Conservation (phyloP, 1,284 basidiomycete species). For the Leccinum subfulvum region DNA sequence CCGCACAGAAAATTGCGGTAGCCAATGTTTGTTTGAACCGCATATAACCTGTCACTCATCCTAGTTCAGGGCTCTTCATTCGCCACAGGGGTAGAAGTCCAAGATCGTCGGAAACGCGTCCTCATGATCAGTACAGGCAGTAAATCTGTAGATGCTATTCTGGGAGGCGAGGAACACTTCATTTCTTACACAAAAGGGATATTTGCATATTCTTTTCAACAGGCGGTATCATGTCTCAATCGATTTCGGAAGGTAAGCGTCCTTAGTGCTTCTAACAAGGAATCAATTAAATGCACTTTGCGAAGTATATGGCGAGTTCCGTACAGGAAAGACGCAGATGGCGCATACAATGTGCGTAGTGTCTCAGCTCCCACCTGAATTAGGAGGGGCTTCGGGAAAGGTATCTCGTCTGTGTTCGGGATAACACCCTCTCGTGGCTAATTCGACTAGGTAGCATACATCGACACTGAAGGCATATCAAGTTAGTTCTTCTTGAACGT, state of each 20-base stretch:
- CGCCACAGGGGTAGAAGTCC: slow-evolving; percentile 84
- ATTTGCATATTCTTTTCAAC: background rate
- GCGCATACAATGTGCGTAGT: slow-evolving; percentile 91
- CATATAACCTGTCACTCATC: slow-evolving; percentile 5
- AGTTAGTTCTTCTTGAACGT: background rate
- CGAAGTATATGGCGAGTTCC: slow-evolving; percentile 75
- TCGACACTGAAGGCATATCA: slow-evolving; percentile 80
- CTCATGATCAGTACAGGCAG: slow-evolving; percentile 84
- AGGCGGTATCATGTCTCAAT: slow-evolving; percentile 88
- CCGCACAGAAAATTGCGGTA: slow-evolving; percentile 81
- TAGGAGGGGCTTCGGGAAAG: slow-evolving; percentile 89
- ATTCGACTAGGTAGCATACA: slow-evolving; percentile 74
- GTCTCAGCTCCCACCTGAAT: slow-evolving; percentile 82
- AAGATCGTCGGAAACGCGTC: slow-evolving; percentile 80
- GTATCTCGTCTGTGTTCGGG: slow-evolving; percentile 34
- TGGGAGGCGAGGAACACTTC: slow-evolving; percentile 61
- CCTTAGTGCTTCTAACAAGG: background rate
- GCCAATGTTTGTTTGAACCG: background rate
- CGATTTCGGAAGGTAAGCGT: slow-evolving; percentile 79
- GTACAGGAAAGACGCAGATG: slow-evolving; percentile 88
- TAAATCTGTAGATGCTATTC: slow-evolving; percentile 83
- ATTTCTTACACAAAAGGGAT: background rate
- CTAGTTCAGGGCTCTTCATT: slow-evolving; percentile 76
- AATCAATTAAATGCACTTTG: slow-evolving; percentile 1
- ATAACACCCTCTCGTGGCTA: background rate